phyloP scores from a whole-genome alignment of 1,284 basidiomycete genomes.

The Dichomitus squalens region DNA sequence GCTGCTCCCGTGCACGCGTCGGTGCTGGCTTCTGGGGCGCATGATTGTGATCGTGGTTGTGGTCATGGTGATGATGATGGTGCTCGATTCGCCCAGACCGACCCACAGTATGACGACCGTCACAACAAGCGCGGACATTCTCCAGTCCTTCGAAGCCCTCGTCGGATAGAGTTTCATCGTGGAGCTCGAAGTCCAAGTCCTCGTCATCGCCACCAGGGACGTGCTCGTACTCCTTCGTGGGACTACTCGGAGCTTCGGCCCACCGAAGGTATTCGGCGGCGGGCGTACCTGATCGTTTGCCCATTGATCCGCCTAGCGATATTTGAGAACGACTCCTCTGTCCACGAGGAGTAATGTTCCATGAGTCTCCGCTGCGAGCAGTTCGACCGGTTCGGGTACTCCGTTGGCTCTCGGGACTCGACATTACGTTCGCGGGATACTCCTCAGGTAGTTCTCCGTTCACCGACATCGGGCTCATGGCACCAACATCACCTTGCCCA shows the following conservation, averaged over 20 bases:
- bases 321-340: constrained; percentile 76
- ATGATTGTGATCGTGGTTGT: constrained; percentile 33
- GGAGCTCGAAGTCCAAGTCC: constrained; percentile 82
- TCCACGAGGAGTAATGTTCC: constrained; percentile 75
- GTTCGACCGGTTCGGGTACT: constrained; percentile 58
- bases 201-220: constrained; percentile 53
- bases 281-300: constrained; percentile 86
- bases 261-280: constrained; percentile 87
- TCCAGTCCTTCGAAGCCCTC: constrained; percentile 92
- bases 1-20: constrained; percentile 35
- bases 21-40: constrained; percentile 38
- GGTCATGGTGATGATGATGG: constrained; percentile 49
- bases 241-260: constrained; percentile 70
- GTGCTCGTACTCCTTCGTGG: constrained; percentile 69
- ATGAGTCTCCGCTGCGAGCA: constrained; percentile 54
- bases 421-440: constrained; percentile 42
- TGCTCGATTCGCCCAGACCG: constrained; percentile 49
- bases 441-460: constrained; percentile 54
- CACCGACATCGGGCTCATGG: constrained; percentile 57
- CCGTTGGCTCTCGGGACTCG: constrained; percentile 72
- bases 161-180: constrained; percentile 75
- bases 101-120: constrained; percentile 86
- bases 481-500: constrained; percentile 41
- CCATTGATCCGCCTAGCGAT: constrained; percentile 69
- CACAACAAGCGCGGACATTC: constrained; percentile 94